Base-by-base conservation (phyloP, 768 basidiomycete genomes). In the Rhodotorula diobovata region DNA sequence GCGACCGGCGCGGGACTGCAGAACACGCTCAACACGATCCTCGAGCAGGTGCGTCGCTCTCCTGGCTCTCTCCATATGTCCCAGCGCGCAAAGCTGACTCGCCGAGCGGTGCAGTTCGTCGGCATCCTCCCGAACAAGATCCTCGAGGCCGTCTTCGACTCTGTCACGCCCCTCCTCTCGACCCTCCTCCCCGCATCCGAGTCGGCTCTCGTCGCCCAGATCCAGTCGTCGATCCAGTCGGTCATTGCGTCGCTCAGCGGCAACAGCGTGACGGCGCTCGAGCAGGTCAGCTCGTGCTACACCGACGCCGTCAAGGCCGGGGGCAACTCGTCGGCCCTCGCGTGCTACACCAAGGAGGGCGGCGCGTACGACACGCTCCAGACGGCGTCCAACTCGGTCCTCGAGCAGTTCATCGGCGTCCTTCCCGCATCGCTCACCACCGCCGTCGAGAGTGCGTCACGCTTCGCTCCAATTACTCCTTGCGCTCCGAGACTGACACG, bases 91-190 rank as follows among this genome's bases (percentile, higher is more conserved):
- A 12, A n/a, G 39, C 35, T 39, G 18, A 8, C 55, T 18, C 28
- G 54, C 1, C 54, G 30, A 15, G 6, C 43, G 10, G 4, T 28
- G 35, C 61, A 71, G 70, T 75, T 77, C 70, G 64, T 72, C 28
- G 76, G 76, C 46, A 77, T 77, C 55, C 65, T 77, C 21, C 76
- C 76, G 21, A 75, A 75, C 71, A 69, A 46, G 63, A 72, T 77
- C 66, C 70, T 77, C 59, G 50, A 66, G 32, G 35, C 63, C 25
- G 56, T 75, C 53, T 75, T 75, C 58, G 70, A 73, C 60, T 67
- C 76, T 2, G 72, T 77, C 59, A 71, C 67, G 14, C 74, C 76
- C 0, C 66, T 75, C n/a, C 72, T 77, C 39, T 51, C 64, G 12
- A 66, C 56, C 32, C 70, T 77, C n/a, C 76, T 77, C 11, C 76